phyloP scores from a whole-genome alignment of 2,329 filamentous ascomycete species.

The Fusarium sp. region DNA sequence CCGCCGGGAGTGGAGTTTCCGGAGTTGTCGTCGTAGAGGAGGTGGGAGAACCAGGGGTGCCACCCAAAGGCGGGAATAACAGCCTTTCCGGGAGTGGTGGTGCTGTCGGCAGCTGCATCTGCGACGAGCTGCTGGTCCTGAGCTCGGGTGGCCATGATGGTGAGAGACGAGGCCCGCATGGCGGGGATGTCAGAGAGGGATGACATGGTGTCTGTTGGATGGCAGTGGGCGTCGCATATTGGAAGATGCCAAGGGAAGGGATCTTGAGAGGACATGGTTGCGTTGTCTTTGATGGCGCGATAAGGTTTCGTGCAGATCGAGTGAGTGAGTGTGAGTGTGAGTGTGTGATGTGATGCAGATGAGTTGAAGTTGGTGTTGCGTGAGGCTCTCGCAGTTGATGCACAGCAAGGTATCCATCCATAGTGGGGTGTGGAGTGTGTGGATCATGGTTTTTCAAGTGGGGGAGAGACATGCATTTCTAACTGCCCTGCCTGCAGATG shows the following conservation, averaged over 20 bases:
- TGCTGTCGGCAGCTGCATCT: constrained; percentile 63
- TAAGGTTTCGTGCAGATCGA: not conserved
- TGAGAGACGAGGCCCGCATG: constrained; percentile 76
- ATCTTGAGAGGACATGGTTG: constrained; percentile 21
- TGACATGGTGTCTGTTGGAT: constrained; percentile 82
- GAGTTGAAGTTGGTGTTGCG: constrained; percentile 1
- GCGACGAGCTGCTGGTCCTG: constrained; percentile 82
- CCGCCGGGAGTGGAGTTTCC: constrained; percentile 39
- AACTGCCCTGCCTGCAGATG: not conserved
- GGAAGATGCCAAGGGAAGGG: constrained; percentile 77
- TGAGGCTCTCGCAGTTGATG: constrained; percentile 1
- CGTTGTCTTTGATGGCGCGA: not conserved
- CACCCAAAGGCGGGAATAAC: constrained; percentile 82
- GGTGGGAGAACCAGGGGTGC: constrained; percentile 89
- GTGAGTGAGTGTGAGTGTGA: not conserved
- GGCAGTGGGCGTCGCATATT: constrained; percentile 84
- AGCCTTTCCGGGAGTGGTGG: constrained; percentile 52
- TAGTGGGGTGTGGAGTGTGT: not conserved
- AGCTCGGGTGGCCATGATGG: constrained; percentile 81
- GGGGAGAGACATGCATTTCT: not conserved
- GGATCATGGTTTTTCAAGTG: not conserved
- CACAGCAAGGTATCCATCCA: not conserved
- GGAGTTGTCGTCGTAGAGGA: constrained; percentile 73
- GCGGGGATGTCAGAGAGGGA: constrained; percentile 66
- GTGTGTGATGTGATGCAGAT: not conserved